Base-by-base conservation (phyloP, 495 filamentous ascomycete species). In the Filosporella fistucella region DNA sequence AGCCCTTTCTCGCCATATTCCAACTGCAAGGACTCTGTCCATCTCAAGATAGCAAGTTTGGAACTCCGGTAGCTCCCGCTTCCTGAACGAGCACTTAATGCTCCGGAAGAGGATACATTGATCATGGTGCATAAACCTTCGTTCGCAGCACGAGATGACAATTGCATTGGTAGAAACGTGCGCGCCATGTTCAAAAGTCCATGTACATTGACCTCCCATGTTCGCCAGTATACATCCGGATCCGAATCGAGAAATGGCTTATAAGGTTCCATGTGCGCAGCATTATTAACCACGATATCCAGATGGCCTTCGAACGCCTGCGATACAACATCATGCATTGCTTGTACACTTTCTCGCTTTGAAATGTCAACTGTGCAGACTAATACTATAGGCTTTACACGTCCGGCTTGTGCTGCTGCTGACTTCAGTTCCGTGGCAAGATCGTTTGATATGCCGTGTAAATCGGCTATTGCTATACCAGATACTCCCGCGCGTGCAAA, bases 251-350 rank as follows among this genome's bases (percentile, higher is more conserved):
- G 64, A 32, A 67, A 72, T 3, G 49, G 46, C 1, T 47, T 42
- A 1, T 45, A 51, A 14, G 43, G 35, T 66, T 36, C 22, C 69
- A 76, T 73, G 2, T 58, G 48, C 0, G 77, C 80, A 1, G 79
- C 77, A 46, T 82, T 84, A 52, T 81, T 81, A 14, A 82, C 70
- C 14, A 84, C 57, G 1, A 82, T 68, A 42, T 84, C 78, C 29
- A 83, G 65, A 4, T 64, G 45, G 2, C 70, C 68, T n/a, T n/a
- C n/a, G 25, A 53, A 62, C 9, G 57, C 56, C 9, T 62, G 17
- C 26, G 62, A 49, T 11, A 75, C 51, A 1, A 50, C 47, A 7
- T 60, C 45, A 2, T 59, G 59, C 20, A 72, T 73, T 14, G 41
- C 44, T 14, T 61, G 49, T 24, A 74, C 72, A 18, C 63, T 69